These are phyloP conservation scores for Claviceps arundinis DNA, from an alignment of 2,329 filamentous ascomycete species.

Conservation along the genomic window DNA sequence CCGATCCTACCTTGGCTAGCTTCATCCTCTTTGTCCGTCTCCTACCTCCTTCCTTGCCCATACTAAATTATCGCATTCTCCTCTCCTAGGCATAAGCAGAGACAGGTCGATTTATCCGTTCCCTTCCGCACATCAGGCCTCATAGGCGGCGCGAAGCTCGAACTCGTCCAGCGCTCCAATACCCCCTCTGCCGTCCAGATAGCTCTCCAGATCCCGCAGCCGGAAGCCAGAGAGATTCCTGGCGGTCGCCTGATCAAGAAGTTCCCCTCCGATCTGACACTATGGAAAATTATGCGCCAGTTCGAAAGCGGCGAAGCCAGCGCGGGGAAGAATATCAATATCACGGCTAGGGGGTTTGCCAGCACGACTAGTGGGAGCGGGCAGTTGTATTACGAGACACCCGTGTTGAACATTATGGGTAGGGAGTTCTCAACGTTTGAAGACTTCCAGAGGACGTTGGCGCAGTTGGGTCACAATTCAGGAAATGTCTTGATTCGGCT, in stretches of 20 bases:
- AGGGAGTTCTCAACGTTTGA: conserved; percentile 62
- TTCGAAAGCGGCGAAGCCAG: conserved; percentile 69
- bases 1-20: too few species aligned
- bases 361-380: conserved; percentile 49
- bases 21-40: not conserved
- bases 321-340: conserved; percentile 51
- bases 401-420: conserved; percentile 72
- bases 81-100: conserved; percentile 60
- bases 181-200: conserved; percentile 78
- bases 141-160: conserved; percentile 74
- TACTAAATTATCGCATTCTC: not conserved
- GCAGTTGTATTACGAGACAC: conserved; percentile 77
- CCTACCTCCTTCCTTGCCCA: not conserved
- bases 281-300: conserved; percentile 83
- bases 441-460: conserved; percentile 80
- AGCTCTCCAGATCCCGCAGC: conserved; percentile 70
- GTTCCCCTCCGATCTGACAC: conserved; percentile 71
- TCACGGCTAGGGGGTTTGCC: conserved; percentile 72
- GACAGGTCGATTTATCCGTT: conserved; percentile 70
- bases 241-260: conserved; percentile 66
- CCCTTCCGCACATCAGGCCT: conserved; percentile 76
- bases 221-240: conserved; percentile 49
- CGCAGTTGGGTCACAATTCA: conserved; percentile 74
- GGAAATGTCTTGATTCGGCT: conserved; percentile 71
- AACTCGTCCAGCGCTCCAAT: conserved; percentile 76